Conservation (phyloP, 2,329 filamentous ascomycete genomes). For the Cryphonectria japonica region DNA sequence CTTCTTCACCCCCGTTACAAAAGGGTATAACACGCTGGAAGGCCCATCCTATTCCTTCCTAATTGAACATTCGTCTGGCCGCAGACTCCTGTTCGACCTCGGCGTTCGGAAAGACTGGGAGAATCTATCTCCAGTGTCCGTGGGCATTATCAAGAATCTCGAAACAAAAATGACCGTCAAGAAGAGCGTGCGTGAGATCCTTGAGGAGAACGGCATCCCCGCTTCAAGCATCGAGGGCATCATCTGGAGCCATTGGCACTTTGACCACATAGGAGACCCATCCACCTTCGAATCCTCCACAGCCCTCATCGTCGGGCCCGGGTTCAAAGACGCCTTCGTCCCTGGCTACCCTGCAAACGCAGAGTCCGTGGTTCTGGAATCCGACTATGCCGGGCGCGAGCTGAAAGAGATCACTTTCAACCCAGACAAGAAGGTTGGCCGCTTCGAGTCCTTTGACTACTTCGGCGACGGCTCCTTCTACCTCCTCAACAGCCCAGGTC, state of each 20-base stretch:
- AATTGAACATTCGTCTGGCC: conserved; percentile 45
- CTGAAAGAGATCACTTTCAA: conserved; percentile 35
- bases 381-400: conserved; percentile 33
- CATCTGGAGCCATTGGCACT: conserved; percentile 39
- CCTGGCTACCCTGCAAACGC: conserved; percentile 32
- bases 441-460: conserved; percentile 27
- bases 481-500: conserved; percentile 14
- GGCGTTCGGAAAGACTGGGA: conserved; percentile 48
- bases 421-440: conserved; percentile 31
- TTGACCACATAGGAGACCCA: conserved; percentile 37
- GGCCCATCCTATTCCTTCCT: conserved; percentile 51
- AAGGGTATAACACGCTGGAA: conserved; percentile 41
- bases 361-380: conserved; percentile 33
- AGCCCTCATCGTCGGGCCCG: conserved; percentile 34
- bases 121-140: conserved; percentile 37
- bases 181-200: conserved; percentile 46
- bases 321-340: conserved; percentile 38
- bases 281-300: conserved; percentile 34
- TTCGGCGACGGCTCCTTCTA: conserved; percentile 20
- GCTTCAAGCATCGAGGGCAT: conserved; percentile 31
- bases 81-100: conserved; percentile 42
- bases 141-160: not conserved
- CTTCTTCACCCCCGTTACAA: conserved; percentile 35
- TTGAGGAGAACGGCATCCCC: conserved; percentile 41
- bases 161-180: conserved; percentile 40